Base-by-base conservation (phyloP, 2,329 filamentous ascomycete genomes). In the Xylaria sp. region DNA sequence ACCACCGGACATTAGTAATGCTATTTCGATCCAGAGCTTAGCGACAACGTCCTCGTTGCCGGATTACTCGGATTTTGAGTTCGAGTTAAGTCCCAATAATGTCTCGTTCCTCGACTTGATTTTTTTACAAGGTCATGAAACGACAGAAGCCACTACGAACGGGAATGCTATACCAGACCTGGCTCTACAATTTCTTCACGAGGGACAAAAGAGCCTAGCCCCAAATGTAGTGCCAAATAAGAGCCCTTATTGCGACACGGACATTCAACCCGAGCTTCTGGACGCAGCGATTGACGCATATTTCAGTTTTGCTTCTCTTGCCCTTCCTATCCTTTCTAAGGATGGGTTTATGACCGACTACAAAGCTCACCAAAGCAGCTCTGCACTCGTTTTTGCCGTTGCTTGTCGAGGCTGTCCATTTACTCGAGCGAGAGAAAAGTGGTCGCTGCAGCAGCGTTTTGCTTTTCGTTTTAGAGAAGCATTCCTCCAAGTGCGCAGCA, bases 321-420 rank as follows among this genome's bases (percentile, higher is more conserved):
- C 68, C 43, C 57, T 70, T 9, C 57, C 68, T 20, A 15, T 65
- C 5, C 64, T 70, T 1, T 64, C 56, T 13, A 67, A 54, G 49
- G 65, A 70, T 23, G 64, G 55, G 15, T 68, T 70, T 43, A 70
- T 70, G 57, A 25, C 28, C 15, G 64, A 70, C 39, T 70, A 68
- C 28, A 64, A 58, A 23, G 10, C 12, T 23, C 31, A 15, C 18
- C 43, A 36, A 15, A 62, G 64, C 46, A 68, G 65, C 51, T 48
- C 28, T 55, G 52, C 68, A 4, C 61, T 68, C 10, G 68, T 70
- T 55, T 68, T 58, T 18, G 68, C 68, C 43, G 59, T 69, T 25
- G 68, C 68, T 41, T 70, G 68, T 46, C 68, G 54, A 54, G 68
- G 65, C 8, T 67, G 68, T 25, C 46, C 68, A 20, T 70, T 65